phyloP scores from a whole-genome alignment of 2,329 filamentous ascomycete species.

The Exserohilum rostratum region DNA sequence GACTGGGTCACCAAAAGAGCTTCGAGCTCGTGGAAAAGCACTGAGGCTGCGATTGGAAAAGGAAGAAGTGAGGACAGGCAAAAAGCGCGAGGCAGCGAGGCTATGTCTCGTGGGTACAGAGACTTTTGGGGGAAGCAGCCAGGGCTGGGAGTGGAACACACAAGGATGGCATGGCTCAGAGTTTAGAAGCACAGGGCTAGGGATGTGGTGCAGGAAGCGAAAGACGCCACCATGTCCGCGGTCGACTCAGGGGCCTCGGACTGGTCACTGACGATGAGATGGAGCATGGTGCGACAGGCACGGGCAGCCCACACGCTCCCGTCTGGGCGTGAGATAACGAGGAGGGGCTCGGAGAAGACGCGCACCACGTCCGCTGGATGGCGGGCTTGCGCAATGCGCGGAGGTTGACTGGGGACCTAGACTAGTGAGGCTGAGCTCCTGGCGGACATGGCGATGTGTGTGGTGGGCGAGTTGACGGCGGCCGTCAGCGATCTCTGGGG shows the following conservation, averaged over 20 bases:
- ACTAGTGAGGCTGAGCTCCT: background rate
- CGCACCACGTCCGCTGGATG: conserved; percentile 4
- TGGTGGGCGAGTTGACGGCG: too few relatives aligned
- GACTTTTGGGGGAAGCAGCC: conserved; percentile 27
- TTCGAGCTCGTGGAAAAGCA: conserved; percentile 35
- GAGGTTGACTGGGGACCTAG: background rate
- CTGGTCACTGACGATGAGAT: conserved; percentile 25
- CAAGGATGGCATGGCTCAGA: conserved; percentile 25
- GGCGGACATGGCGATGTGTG: background rate
- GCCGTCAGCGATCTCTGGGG: too few relatives aligned
- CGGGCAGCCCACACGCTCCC: conserved; percentile 37
- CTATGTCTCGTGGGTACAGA: conserved; percentile 31
- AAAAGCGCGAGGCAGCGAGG: conserved; percentile 22
- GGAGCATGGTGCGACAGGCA: conserved; percentile 40
- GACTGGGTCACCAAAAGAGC: conserved; percentile 25
- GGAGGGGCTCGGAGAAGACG: conserved; percentile 4
- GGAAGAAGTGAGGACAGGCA: conserved; percentile 24
- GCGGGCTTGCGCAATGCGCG: background rate
- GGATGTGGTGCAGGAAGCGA: conserved; percentile 31
- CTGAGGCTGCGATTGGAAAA: conserved; percentile 15
- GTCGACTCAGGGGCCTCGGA: conserved; percentile 29
- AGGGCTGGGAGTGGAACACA: conserved; percentile 34
- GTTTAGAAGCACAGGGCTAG: conserved; percentile 29
- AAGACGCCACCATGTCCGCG: conserved; percentile 28
- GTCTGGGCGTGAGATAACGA: conserved; percentile 33